Percentiles rank a stretch among this genome's conserved stretches.
These are phyloP conservation scores for Ramicandelaber brevisporus DNA, from an alignment of 192 early-diverging fungal genomes.

Conservation along the genomic window DNA sequence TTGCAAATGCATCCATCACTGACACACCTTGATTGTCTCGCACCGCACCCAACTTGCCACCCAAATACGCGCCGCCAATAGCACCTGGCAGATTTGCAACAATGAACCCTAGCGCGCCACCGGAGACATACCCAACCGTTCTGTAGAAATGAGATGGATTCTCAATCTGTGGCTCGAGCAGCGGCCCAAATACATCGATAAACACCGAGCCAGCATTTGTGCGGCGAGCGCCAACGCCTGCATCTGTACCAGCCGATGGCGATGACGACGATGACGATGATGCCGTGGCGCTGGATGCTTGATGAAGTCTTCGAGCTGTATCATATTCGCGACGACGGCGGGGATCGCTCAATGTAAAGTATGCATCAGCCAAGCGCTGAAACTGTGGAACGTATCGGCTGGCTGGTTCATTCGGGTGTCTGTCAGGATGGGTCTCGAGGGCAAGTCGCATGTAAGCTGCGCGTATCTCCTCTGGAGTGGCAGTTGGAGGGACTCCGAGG, in stretches of 20 bases:
- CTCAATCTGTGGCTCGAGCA: conserved; percentile 42
- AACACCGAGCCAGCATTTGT: conserved; percentile 39
- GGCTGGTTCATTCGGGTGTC: conserved; percentile 22
- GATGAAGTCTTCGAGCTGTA: conserved; percentile 4
- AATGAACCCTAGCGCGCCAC: conserved; percentile 48
- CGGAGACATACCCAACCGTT: conserved; percentile 38
- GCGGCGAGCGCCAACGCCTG: conserved; percentile 3
- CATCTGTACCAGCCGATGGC: conserved; percentile 1
- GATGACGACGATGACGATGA: conserved; percentile 1
- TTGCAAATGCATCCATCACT: conserved; percentile 16
- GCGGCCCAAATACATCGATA: conserved; percentile 55
- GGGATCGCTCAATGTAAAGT: conserved; percentile 37
- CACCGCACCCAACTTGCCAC: conserved; percentile 21
- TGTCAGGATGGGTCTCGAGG: conserved; percentile 39
- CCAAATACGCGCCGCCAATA: conserved; percentile 19
- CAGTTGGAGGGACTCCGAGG: conserved; percentile 26
- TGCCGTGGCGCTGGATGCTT: neutral
- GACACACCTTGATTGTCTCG: conserved; percentile 27
- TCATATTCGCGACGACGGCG: conserved; percentile 24
- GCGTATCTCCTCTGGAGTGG: conserved; percentile 38
- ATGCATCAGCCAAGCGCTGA: conserved; percentile 53
- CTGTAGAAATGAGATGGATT: conserved; percentile 30
- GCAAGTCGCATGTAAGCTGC: conserved; percentile 59
- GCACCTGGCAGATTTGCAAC: conserved; percentile 34
- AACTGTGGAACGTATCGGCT: conserved; percentile 28